Base-by-base conservation (phyloP, 1,139 yeast genomes). In the Hansenula sp. region DNA sequence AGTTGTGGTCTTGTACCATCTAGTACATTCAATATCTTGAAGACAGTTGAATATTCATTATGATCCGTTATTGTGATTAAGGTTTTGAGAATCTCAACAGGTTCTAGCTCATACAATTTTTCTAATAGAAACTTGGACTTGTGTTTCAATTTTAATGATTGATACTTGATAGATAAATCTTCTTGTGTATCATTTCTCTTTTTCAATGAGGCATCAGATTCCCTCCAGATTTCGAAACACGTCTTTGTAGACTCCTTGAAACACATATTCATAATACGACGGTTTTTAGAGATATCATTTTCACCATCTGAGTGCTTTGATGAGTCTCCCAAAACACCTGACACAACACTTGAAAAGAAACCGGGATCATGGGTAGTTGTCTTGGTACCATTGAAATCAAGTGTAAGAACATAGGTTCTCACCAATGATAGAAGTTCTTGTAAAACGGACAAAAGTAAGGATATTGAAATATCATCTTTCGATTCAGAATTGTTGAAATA, bases 1-100 rank as follows among this genome's bases (percentile, higher is more conserved):
- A 78, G 55, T 44, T 82, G 87, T 1, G 95, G 84, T 47, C 87
- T 76, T 3, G 96, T 85, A 0, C 95, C 94, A 62, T 90, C 97
- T 37, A 92, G 66, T 10, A 86, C 81, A 59, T 85, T 89, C 22
- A 85, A 62, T 4, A 87, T 55, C 50, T 82, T 83, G 48, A 73
- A 69, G 6, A 71, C 61, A 20, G 57, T 43, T 9, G 52, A 32
- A 53, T 60, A 41, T 52, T 57, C 44, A 52, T 39, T 45, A 34
- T 41, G 40, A 22, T 44, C 48, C 13, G 42, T 56, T 13, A 51
- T 55, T 29, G 62, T 65, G 19, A 86, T 71, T 45, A 88, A 61
- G 6, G 79, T 70, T 53, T 84, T 94, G 43, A 89, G 62, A 0
- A 84, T 79, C 53, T 88, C 95, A 39, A 77, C 66, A 16, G 94